A percentile compares a stretch with the other conserved stretches of the same genome.
Evolutionary conservation across 805 yeast genomes (phyloP).

Genomic region (Saturnispora sanitii): DNA sequence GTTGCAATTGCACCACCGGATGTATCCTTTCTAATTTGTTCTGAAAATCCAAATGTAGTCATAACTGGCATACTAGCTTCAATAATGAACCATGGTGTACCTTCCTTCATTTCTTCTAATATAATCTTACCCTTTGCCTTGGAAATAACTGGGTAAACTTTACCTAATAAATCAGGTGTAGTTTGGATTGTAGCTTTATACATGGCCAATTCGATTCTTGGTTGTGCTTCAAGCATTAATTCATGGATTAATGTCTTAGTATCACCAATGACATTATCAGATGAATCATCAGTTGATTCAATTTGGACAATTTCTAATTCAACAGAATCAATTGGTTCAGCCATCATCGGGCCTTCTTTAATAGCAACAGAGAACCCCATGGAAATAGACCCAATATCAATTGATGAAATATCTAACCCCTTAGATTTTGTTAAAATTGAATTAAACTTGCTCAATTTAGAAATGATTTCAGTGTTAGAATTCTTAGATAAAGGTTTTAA

Average conservation of each 20-base stretch:
- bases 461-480: constrained; percentile 22
- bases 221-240: constrained; percentile 71
- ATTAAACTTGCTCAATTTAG: constrained; percentile 34
- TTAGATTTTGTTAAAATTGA: constrained; percentile 62
- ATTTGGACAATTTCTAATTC: constrained; percentile 41
- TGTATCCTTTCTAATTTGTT: constrained; percentile 84
- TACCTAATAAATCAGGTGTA: constrained; percentile 86
- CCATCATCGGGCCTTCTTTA: constrained; percentile 77
- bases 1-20: constrained; percentile 98
- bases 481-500: constrained; percentile 4
- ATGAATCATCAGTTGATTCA: constrained; percentile 15
- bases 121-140: constrained; percentile 75
- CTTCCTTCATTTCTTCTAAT: constrained; percentile 95
- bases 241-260: constrained; percentile 45
- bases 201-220: constrained; percentile 85
- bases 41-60: constrained; percentile 94
- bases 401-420: background rate
- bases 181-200: constrained; percentile 94
- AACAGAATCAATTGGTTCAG: constrained; percentile 82
- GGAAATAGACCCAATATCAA: constrained; percentile 9
- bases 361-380: constrained; percentile 82
- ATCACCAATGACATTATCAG: constrained; percentile 16
- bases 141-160: constrained; percentile 90
- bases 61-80: constrained; percentile 83
- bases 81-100: constrained; percentile 90